Base-by-base conservation (phyloP, 2,329 filamentous ascomycete species). In the Epichloe aotearoae region DNA sequence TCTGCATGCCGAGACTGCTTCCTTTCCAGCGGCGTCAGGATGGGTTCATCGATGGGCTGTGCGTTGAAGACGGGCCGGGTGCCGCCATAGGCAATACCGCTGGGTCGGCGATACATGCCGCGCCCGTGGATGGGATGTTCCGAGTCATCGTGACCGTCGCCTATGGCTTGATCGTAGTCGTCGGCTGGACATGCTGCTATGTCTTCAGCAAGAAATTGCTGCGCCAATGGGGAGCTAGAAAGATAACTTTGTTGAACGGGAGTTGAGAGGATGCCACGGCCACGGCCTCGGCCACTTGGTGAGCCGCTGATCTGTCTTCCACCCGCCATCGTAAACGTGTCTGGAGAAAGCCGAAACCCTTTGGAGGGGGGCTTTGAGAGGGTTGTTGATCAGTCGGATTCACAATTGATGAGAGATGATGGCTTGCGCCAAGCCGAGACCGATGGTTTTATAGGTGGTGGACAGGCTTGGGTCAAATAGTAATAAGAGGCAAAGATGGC, bases 31-130 rank as follows among this genome's bases (percentile, higher is more conserved):
- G 71, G 70, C 14, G 76, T 81, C 51, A 82, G 65, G 46, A 68
- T 62, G 3, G 73, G 67, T 46, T 75, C 73, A 17, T 72, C 69
- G 14, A 68, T 53, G 10, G 62, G 63, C 46, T 74, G 72, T 4
- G 80, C 79, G 26, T 87, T 76, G 52, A 94, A 74, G 4, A 84
- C 78, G 3, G 84, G 83, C 50, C 88, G 75, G 1, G 81, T 76
- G 23, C 83, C 83, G 12, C 84, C 85, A 53, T 79, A 86, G 33
- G 84, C 82, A 42, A 93, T 82, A 61, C 83, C 85, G 57, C 82
- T 86, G 1, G 88, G 87, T 44, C 88, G 79, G 50, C 86, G 80
- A 68, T 93, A 95, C 58, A 74, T 74, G 62, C 66, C 71, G 50
- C 70, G 74, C n/a, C 68, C 68, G 17, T 62, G 60, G 11, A 26